Percentiles rank a stretch among this genome's conserved stretches.
Conservation (phyloP, 2,329 filamentous ascomycete species). For the Pseudovirgaria hyperparasitica region DNA sequence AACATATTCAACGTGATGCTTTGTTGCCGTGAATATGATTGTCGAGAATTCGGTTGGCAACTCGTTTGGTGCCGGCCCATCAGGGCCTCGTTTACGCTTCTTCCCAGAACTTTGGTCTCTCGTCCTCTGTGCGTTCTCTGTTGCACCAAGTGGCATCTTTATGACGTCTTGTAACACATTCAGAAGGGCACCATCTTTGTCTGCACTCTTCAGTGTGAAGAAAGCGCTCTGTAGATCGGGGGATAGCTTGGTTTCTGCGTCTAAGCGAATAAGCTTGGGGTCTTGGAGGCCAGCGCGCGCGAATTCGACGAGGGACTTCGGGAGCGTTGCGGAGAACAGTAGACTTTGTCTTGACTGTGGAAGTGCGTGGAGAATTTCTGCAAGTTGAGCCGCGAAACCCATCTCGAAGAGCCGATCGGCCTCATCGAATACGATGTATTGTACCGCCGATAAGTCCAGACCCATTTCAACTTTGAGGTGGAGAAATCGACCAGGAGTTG, state of each 20-base stretch:
- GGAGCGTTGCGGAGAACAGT: constrained; percentile 88
- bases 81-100: constrained; percentile 57
- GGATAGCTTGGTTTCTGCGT: constrained; percentile 91
- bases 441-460: constrained; percentile 77
- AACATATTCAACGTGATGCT: constrained; percentile 94
- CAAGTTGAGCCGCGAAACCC: constrained; percentile 89
- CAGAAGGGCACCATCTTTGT: constrained; percentile 86
- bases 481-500: constrained; percentile 88
- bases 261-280: constrained; percentile 75
- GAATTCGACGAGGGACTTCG: constrained; percentile 90
- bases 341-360: constrained; percentile 78
- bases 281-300: constrained; percentile 88
- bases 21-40: constrained; percentile 87
- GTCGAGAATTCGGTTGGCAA: constrained; percentile 84
- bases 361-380: constrained; percentile 82
- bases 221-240: constrained; percentile 93
- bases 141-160: constrained; percentile 63
- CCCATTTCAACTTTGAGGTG: constrained; percentile 97
- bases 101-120: constrained; percentile 41
- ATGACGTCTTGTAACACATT: constrained; percentile 87
- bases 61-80: constrained; percentile 42
- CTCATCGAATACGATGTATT: constrained; percentile 95
- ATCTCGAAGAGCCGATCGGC: constrained; percentile 96
- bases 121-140: constrained; percentile 37
- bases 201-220: constrained; percentile 80